Percentiles rank a stretch among this genome's conserved stretches.
Conservation (phyloP, 2,329 filamentous ascomycete species). For the Colletotrichum spinosum region DNA sequence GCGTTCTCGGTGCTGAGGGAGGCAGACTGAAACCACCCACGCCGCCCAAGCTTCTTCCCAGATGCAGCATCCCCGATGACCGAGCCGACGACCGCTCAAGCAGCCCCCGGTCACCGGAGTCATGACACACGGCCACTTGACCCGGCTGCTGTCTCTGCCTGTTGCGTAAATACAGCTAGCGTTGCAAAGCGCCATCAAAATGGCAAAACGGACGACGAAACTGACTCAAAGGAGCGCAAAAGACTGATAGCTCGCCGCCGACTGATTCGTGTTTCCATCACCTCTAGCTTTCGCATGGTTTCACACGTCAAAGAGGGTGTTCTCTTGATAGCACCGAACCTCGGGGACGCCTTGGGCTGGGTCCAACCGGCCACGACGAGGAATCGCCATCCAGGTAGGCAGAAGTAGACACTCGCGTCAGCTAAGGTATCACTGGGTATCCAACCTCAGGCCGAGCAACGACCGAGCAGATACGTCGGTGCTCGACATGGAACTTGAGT, state of each 20-base stretch:
- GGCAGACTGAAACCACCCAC: slow-evolving; percentile 30
- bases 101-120: slow-evolving; percentile 27
- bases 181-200: not conserved
- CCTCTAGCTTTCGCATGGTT: slow-evolving; percentile 35
- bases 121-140: slow-evolving; percentile 33
- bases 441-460: not conserved
- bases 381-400: too few relatives aligned
- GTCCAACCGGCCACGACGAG: too few relatives aligned
- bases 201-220: not conserved
- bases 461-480: not conserved
- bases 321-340: slow-evolving; percentile 1
- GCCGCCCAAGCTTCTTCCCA: slow-evolving; percentile 28
- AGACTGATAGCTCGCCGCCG: slow-evolving; percentile 15
- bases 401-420: slow-evolving; percentile 9
- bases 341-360: too few relatives aligned
- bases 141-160: slow-evolving; percentile 19
- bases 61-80: slow-evolving; percentile 29
- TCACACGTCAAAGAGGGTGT: slow-evolving; percentile 36
- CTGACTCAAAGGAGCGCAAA: slow-evolving; percentile 28
- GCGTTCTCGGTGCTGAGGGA: slow-evolving; percentile 22
- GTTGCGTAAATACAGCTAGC: slow-evolving; percentile 17
- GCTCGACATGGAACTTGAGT: not conserved
- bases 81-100: slow-evolving; percentile 29
- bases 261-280: slow-evolving; percentile 33
- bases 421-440: not conserved